A percentile compares a stretch with the other conserved stretches of the same genome.
Conservation (phyloP, 2,329 filamentous ascomycete genomes). For the Malbranchea zuffiana region DNA sequence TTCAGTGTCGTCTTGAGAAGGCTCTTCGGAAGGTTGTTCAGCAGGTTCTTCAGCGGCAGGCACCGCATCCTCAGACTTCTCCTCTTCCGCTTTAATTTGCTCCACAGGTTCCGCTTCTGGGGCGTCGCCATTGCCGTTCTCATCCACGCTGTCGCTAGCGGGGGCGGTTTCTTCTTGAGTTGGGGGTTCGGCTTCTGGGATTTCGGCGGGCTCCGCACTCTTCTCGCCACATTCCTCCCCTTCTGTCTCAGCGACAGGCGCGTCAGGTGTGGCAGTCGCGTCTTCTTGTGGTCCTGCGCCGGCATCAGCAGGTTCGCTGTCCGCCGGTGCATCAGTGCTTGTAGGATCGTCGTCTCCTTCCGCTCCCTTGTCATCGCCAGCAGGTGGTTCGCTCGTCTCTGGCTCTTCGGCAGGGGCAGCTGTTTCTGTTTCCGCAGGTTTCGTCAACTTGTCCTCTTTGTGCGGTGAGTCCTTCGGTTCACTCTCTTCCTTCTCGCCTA, state of each 20-base stretch:
- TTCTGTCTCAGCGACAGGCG: neutral
- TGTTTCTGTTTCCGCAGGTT: neutral
- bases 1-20: slow-evolving; percentile 1
- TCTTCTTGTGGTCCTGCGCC: no score
- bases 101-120: neutral
- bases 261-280: neutral
- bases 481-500: neutral
- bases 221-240: slow-evolving; percentile 19
- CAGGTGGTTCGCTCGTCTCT: neutral
- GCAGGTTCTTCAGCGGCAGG: neutral
- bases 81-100: slow-evolving; percentile 7
- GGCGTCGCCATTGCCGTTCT: neutral
- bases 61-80: slow-evolving; percentile 1
- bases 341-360: neutral
- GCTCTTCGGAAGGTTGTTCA: neutral
- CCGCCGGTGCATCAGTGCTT: no score
- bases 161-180: neutral
- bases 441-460: neutral
- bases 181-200: neutral
- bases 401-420: neutral
- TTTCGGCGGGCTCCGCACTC: slow-evolving; percentile 10
- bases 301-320: no score
- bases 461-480: neutral
- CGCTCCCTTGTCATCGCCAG: neutral
- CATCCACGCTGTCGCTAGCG: neutral